Evolutionary conservation across 371 early-diverging fungal genomes (phyloP).

Genomic region (Mortierella sp.): DNA sequence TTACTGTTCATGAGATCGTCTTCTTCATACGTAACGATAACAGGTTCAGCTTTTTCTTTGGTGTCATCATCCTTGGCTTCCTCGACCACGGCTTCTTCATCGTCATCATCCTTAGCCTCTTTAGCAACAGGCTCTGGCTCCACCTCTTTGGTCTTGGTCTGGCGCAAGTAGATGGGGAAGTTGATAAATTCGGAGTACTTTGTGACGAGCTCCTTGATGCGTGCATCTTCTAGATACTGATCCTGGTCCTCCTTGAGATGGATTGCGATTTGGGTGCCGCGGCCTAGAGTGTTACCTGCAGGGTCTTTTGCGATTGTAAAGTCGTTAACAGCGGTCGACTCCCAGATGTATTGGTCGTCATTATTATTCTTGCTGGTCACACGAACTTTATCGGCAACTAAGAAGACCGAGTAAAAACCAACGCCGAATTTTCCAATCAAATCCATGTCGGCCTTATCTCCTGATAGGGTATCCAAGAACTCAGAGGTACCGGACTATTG

Average conservation of each 20-base stretch:
- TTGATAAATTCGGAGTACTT: constrained; percentile 95
- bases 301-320: constrained; percentile 92
- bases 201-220: constrained; percentile 75
- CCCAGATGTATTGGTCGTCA: constrained; percentile 91
- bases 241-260: constrained; percentile 89
- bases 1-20: constrained; percentile 82
- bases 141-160: constrained; percentile 56
- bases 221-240: constrained; percentile 81
- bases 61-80: constrained; percentile 69
- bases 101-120: constrained; percentile 56
- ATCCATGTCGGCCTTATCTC: constrained; percentile 69
- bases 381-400: constrained; percentile 97
- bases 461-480: constrained; percentile 80
- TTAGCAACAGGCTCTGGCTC: constrained; percentile 57
- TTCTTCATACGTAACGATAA: constrained; percentile 64
- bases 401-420: constrained; percentile 95
- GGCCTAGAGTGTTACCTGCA: constrained; percentile 82
- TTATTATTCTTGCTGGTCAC: constrained; percentile 92
- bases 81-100: constrained; percentile 62
- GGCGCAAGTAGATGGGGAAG: constrained; percentile 92
- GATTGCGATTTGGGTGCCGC: constrained; percentile 93
- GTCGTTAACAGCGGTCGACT: constrained; percentile 76
- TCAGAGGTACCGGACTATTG: constrained; percentile 82
- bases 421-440: constrained; percentile 99
- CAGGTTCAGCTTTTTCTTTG: constrained; percentile 66